Evolutionary conservation across 2,329 filamentous ascomycete species (phyloP).

Genomic region (Niveomyces coronatus): DNA sequence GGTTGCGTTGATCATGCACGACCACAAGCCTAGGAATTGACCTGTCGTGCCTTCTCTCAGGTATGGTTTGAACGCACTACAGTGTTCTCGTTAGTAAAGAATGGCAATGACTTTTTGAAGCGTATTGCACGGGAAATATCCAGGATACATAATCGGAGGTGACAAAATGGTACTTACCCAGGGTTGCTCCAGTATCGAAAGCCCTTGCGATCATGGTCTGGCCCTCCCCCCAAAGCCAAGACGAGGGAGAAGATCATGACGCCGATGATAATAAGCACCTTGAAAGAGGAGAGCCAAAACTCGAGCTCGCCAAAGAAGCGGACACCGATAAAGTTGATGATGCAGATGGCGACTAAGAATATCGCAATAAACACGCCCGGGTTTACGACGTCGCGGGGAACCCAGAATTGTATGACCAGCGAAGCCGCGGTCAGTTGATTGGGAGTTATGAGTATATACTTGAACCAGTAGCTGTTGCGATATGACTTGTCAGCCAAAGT

Average conservation of each 20-base stretch:
- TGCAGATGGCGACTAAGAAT: constrained; percentile 22
- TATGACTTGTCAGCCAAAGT: background rate
- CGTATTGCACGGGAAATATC: no score
- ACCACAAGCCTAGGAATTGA: constrained; percentile 28
- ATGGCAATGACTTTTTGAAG: no score
- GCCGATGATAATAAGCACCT: constrained; percentile 31
- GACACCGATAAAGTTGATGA: constrained; percentile 26
- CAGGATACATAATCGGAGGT: constrained; percentile 21
- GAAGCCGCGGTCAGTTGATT: constrained; percentile 27
- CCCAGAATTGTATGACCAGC: constrained; percentile 24
- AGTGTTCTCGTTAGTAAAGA: no score
- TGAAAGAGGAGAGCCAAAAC: constrained; percentile 35
- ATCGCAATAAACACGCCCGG: constrained; percentile 18
- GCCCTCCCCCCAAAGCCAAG: constrained; percentile 27
- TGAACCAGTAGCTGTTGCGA: constrained; percentile 32
- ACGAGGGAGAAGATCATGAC: constrained; percentile 18
- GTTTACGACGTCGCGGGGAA: constrained; percentile 23
- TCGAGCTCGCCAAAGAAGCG: constrained; percentile 34
- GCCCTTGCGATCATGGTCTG: constrained; percentile 24
- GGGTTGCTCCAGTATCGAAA: constrained; percentile 31
- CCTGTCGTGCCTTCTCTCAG: background rate
- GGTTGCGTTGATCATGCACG: constrained; percentile 26
- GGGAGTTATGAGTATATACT: constrained; percentile 26
- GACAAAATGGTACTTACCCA: constrained; percentile 23
- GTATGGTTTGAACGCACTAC: background rate